Evolutionary conservation across 73 alveolate species (phyloP), one percentile per base, ranked within the genome.

Genomic region (Paramecium tetraurelia): DNA sequence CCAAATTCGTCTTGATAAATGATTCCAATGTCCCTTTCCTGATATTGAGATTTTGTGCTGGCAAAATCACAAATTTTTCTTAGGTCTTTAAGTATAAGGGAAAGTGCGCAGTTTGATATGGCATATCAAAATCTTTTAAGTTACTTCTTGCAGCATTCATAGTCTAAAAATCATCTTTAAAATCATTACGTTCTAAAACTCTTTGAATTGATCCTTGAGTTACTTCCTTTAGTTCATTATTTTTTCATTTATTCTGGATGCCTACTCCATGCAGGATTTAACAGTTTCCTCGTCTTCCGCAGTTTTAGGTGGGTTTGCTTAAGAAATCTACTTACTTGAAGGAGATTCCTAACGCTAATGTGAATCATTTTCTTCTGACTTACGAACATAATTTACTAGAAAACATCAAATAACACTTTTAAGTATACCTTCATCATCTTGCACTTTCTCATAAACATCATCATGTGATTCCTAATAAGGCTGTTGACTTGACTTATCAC

Each of bases 51-150:
- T 72, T 72, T 27, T 72, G n/a, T 8, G 86, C 53, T 8, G 86
- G 59, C 6, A 72, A 43, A 12, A 72, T 72, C 21, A 72, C 86
- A 40, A 72, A 72, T 18, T 72, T 72, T 16, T 72, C 86, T 72
- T 10, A 36, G 4, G 59, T 72, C 31, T 40, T 72, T 72, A 72
- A 36, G 4, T 36, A 36, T 36, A 72, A 18, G 0, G 86, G 86
- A 35, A 72, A 72, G 16, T 72, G 59, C 36, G 59, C 86, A 72
- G 86, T 72, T 38, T 72, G 18, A 33, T 72, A 72, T 72, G 86
- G 86, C 63, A 72, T 72, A 33, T 72, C 86, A 72, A 12, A 72
- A 72, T 72, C 86, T 38, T 72, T 72, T 9, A 72, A 21, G n/a
- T 72, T 72, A n/a, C 7, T 40, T 36, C 59, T 72, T 38, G 59